A percentile compares a stretch with the other conserved stretches of the same genome.
phyloP scores from a whole-genome alignment of 2,329 filamentous ascomycete species.

The Ploettnerulaceae sp. region DNA sequence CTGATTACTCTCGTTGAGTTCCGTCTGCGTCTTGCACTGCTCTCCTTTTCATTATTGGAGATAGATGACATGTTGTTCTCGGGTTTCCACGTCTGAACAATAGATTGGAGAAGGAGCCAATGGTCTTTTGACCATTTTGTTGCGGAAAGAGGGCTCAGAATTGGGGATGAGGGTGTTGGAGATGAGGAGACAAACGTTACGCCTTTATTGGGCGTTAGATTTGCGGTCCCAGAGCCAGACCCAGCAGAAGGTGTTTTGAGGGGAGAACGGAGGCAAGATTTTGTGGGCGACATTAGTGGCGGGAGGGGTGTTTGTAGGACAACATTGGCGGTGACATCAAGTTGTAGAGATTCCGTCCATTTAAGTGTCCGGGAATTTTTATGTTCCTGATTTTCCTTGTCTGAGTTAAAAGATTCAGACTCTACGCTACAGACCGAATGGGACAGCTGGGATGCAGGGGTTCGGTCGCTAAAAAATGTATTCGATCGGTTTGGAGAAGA shows the following conservation, averaged over 20 bases:
- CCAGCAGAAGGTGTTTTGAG: constrained; percentile 21
- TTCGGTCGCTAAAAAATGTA: constrained; percentile 9
- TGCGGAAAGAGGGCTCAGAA: constrained; percentile 20
- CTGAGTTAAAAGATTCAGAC: constrained; percentile 5
- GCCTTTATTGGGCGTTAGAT: constrained; percentile 25
- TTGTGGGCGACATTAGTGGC: constrained; percentile 25
- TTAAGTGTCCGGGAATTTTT: constrained; percentile 20
- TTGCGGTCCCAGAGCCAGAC: not conserved
- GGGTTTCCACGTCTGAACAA: constrained; percentile 28
- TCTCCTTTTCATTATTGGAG: constrained; percentile 2
- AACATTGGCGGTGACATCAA: constrained; percentile 8
- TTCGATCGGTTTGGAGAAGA: constrained; percentile 24
- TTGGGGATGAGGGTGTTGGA: constrained; percentile 24
- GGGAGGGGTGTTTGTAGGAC: constrained; percentile 10
- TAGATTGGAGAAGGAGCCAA: constrained; percentile 31
- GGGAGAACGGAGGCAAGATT: constrained; percentile 32
- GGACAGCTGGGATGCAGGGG: not conserved
- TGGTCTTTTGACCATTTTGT: constrained; percentile 31
- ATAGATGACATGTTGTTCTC: constrained; percentile 13
- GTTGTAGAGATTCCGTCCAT: constrained; percentile 25
- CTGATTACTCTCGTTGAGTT: constrained; percentile 31
- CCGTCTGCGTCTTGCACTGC: constrained; percentile 16
- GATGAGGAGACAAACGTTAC: constrained; percentile 34
- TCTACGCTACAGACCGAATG: constrained; percentile 11
- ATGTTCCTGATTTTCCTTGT: constrained; percentile 19